Evolutionary conservation across 2,329 filamentous ascomycete species (phyloP).

Genomic region (Daldinia sp.): DNA sequence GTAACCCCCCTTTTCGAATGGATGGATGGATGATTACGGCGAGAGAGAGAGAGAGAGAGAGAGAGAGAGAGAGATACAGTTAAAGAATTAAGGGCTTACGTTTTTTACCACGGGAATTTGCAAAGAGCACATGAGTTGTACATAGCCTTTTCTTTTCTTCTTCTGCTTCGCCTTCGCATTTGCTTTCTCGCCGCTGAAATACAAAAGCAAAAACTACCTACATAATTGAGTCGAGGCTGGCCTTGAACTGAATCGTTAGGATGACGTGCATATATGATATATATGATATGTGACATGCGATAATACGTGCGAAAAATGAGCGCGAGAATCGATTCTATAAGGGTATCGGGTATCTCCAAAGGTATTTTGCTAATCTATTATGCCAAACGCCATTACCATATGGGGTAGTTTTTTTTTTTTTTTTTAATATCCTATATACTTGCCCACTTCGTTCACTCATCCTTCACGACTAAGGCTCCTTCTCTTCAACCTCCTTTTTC

Average conservation of each 20-base stretch:
- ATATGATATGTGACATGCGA: not conserved
- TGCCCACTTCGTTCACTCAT: not conserved
- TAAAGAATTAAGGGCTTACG: conserved; percentile 8
- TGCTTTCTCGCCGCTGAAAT: conserved; percentile 11
- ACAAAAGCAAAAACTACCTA: conserved; percentile 21
- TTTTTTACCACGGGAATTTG: conserved; percentile 25
- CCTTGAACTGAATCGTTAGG: conserved; percentile 14
- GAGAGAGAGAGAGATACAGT: not conserved
- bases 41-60: not conserved
- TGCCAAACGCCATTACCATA: conserved; percentile 33
- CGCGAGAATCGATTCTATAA: conserved; percentile 10
- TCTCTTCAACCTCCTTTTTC: conserved; percentile 46
- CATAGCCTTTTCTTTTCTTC: conserved; percentile 31
- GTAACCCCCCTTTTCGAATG: conserved; percentile 22
- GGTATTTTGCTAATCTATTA: conserved; percentile 20
- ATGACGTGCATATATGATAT: not conserved
- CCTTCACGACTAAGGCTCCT: conserved; percentile 14
- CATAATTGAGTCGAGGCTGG: conserved; percentile 33
- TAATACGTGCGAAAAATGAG: not conserved
- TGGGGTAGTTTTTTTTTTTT: conserved; percentile 9
- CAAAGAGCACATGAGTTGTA: conserved; percentile 34
- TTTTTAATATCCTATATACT: not conserved
- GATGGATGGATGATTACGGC: not conserved
- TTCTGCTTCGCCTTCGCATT: conserved; percentile 19
- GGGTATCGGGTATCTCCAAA: conserved; percentile 42